Percentiles rank a stretch among this genome's conserved stretches.
Conservation (phyloP, 1,284 basidiomycete genomes). For the Mycosarcoma maydis region DNA sequence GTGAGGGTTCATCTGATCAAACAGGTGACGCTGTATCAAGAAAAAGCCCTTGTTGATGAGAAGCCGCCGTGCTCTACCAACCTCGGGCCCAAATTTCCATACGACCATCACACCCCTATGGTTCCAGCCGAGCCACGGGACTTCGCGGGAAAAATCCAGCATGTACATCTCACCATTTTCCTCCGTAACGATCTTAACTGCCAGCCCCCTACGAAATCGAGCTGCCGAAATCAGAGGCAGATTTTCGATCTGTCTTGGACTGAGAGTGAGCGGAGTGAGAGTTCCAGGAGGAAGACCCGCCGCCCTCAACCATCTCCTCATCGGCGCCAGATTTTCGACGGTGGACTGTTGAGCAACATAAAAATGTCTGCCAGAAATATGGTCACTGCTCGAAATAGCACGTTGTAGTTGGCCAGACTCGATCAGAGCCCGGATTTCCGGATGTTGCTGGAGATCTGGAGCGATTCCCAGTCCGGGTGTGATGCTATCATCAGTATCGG, state of each 20-base stretch:
- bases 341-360: not conserved
- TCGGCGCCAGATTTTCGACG: not conserved
- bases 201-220: not conserved
- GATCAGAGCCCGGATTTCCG: not conserved
- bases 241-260: not conserved
- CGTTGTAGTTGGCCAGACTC: not conserved
- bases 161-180: not conserved
- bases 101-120: not conserved
- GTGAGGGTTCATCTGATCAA: not conserved
- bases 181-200: not conserved
- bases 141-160: not conserved
- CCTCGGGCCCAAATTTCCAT: not conserved
- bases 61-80: not conserved
- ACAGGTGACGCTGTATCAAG: not conserved
- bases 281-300: not conserved
- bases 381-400: not conserved
- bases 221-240: not conserved
- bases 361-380: not conserved
- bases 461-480: not conserved
- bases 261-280: not conserved
- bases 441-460: not conserved
- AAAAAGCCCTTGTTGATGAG: constrained; percentile 2
- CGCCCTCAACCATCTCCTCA: not conserved
- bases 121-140: not conserved
- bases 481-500: not conserved